Percentiles rank a stretch among this genome's conserved stretches.
Evolutionary conservation across 2,329 filamentous ascomycete genomes (phyloP).

Genomic region (Fusarium chaquense): DNA sequence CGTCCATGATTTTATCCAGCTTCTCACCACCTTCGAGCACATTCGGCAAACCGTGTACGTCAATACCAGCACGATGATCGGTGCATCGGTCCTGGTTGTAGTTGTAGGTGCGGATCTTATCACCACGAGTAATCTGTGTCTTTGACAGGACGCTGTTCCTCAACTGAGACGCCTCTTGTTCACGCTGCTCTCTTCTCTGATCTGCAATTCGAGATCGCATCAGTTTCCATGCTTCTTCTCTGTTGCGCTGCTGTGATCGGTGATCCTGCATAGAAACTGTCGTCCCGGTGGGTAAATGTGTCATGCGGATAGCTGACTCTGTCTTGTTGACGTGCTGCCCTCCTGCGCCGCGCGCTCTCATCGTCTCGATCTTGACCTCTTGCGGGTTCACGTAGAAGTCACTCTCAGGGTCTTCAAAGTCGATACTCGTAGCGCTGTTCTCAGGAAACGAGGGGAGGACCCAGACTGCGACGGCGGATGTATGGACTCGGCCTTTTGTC

Average conservation of each 20-base stretch:
- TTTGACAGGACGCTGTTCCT: constrained; percentile 82
- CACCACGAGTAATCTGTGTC: constrained; percentile 86
- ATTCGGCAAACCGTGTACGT: constrained; percentile 82
- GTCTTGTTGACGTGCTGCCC: constrained; percentile 99
- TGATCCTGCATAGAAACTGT: constrained; percentile 93
- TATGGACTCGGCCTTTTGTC: constrained; percentile 90
- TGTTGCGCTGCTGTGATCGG: constrained; percentile 89
- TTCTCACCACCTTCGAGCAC: constrained; percentile 80
- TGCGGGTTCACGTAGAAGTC: constrained; percentile 90
- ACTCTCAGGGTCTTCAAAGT: constrained; percentile 85
- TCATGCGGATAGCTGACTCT: constrained; percentile 93
- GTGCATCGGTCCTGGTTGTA: constrained; percentile 81
- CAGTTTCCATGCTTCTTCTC: constrained; percentile 87
- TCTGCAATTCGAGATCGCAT: constrained; percentile 86
- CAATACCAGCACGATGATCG: constrained; percentile 85
- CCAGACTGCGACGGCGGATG: constrained; percentile 90
- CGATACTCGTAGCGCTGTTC: constrained; percentile 60
- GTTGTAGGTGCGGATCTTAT: constrained; percentile 96
- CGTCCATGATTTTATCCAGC: constrained; percentile 81
- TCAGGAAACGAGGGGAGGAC: constrained; percentile 87
- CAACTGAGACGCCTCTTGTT: constrained; percentile 81
- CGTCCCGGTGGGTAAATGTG: constrained; percentile 87
- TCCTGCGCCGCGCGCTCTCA: constrained; percentile 91
- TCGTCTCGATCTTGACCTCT: constrained; percentile 87
- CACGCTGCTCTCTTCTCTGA: constrained; percentile 80